Evolutionary conservation across 2,329 filamentous ascomycete genomes (phyloP).

Genomic region (Tothia fuscella): DNA sequence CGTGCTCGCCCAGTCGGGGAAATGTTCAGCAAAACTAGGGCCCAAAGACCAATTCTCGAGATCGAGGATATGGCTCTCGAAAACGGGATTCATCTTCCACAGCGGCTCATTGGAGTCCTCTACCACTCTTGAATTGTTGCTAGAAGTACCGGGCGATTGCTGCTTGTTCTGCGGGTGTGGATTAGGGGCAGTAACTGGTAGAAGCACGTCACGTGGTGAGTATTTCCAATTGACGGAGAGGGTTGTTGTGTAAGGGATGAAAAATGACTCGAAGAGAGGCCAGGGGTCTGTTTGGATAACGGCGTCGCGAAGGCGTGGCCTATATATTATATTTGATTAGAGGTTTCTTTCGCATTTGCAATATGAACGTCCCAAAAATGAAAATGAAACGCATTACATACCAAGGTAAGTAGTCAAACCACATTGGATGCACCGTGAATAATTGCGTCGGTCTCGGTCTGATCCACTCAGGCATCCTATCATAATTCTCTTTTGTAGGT

Average conservation of each 20-base stretch:
- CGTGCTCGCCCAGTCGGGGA: constrained; percentile 40
- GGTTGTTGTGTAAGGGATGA: constrained; percentile 67
- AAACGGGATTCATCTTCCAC: constrained; percentile 72
- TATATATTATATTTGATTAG: constrained; percentile 14
- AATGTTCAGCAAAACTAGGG: constrained; percentile 51
- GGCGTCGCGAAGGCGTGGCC: constrained; percentile 59
- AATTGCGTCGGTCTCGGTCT: constrained; percentile 56
- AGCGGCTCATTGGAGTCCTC: constrained; percentile 37
- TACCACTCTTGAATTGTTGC: not conserved
- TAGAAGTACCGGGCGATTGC: constrained; percentile 17
- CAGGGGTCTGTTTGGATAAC: constrained; percentile 46
- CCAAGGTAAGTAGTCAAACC: constrained; percentile 76
- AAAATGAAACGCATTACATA: constrained; percentile 15
- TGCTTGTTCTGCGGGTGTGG: constrained; percentile 14
- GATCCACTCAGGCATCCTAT: constrained; percentile 62
- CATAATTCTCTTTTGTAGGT: constrained; percentile 67
- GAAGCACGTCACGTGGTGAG: constrained; percentile 56
- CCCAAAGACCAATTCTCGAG: constrained; percentile 76
- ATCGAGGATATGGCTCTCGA: constrained; percentile 65
- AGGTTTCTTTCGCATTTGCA: not conserved
- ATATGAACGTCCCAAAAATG: not conserved
- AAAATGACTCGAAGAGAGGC: constrained; percentile 63
- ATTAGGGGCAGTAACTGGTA: constrained; percentile 27
- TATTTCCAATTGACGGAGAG: constrained; percentile 78
- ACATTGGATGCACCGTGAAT: constrained; percentile 57